Percentiles rank a stretch among this genome's conserved stretches.
Conservation (phyloP, 495 filamentous ascomycete genomes). For the Penicillium taxi region DNA sequence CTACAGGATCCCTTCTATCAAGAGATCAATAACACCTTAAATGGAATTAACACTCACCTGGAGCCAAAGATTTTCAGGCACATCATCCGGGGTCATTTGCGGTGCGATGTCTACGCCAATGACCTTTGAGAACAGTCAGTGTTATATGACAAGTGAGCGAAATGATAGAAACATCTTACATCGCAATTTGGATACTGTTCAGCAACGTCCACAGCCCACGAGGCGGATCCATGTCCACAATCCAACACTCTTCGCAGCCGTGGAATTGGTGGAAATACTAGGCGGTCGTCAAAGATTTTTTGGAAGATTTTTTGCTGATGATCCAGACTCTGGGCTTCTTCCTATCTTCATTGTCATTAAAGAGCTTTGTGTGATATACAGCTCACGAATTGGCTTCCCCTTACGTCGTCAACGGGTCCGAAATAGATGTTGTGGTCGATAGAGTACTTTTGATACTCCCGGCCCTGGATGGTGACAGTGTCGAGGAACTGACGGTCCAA, state of each 20-base stretch:
- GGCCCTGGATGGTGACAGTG: conserved; percentile 56
- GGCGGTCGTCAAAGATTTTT: conserved; percentile 62
- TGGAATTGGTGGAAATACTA: conserved; percentile 71
- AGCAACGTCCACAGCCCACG: conserved; percentile 53
- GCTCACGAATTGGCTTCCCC: conserved; percentile 3
- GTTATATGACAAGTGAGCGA: conserved; percentile 10
- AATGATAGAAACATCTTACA: conserved; percentile 35
- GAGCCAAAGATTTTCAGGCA: conserved; percentile 61
- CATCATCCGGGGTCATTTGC: conserved; percentile 61
- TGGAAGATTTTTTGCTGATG: conserved; percentile 63
- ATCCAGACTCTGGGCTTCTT: conserved; percentile 70
- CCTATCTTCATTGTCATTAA: conserved; percentile 44
- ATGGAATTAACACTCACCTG: conserved; percentile 40
- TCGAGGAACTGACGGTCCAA: conserved; percentile 55
- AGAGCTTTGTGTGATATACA: not conserved
- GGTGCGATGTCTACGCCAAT: conserved; percentile 75
- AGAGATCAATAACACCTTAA: too few relatives aligned
- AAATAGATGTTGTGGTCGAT: conserved; percentile 67
- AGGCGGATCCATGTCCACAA: conserved; percentile 63
- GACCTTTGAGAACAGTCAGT: conserved; percentile 47
- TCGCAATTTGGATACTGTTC: conserved; percentile 65
- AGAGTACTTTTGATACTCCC: conserved; percentile 66
- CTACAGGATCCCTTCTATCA: too few relatives aligned
- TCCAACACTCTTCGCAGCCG: conserved; percentile 63
- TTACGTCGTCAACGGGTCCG: conserved; percentile 79